Base-by-base conservation (phyloP, 352 stramenopile genomes). In the Stramenopiles sp. region DNA sequence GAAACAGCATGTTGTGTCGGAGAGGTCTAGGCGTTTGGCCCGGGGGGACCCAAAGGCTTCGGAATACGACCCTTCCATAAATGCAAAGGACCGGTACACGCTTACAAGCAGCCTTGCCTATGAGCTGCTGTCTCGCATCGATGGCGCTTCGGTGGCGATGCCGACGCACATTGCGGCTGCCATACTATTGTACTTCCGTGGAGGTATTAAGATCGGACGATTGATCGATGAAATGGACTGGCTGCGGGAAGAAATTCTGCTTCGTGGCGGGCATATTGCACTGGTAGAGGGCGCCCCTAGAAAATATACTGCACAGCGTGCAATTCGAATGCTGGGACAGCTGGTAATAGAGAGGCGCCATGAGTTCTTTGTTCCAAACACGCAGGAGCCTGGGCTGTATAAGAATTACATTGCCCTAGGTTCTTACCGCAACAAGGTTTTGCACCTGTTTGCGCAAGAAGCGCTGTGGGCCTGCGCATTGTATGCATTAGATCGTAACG, bases 371-470 rank as follows among this genome's bases (percentile, higher is more conserved):
- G 86, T 90, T 76, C 86, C 86, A 69, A 85, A 85, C 1, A 90
- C 37, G 75, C 71, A 76, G 34, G 68, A 89, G 84, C 82, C 84
- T 2, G 86, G 90, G 53, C 82, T 89, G 79, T 90, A 90, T 76
- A 79, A 80, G 6, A 92, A 92, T 79, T 89, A 90, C 84, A 90
- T 92, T 76, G 85, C 85, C 0, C 80, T 92, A 0, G 86, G 86
- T 4, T 89, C 90, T 77, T 92, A 92, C 80, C 84, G 86, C 78
- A 92, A 92, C 79, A 92, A 92, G 76, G 77, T 92, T 25, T 76
- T 92, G 73, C 86, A 92, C 79, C 90, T 85, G 86, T 92, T 92
- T 77, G 86, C 87, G 78, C 80, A 78, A 18, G 86, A 92, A 71
- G 86, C 85, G 49, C 84, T 89, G n/a, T 31, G 90, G 25, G 84